Conservation (phyloP, 345 rosid species). For the Aegle marmelos region DNA sequence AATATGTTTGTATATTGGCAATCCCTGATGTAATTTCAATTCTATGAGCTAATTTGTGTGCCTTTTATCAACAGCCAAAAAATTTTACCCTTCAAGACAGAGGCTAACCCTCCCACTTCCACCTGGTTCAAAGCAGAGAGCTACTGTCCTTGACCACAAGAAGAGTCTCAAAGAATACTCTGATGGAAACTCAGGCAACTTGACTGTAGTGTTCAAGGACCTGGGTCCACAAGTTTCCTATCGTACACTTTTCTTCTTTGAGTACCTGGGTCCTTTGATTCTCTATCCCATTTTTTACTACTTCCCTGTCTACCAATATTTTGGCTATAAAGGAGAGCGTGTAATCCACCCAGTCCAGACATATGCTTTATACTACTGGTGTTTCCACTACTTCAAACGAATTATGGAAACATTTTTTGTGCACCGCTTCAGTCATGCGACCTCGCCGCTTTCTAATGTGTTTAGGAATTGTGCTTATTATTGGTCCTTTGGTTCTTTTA, state of each 20-base stretch:
- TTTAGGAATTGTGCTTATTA: constrained; percentile 94
- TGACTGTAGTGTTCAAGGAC: constrained; percentile 87
- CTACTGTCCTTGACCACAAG: constrained; percentile 60
- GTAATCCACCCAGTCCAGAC: constrained; percentile 83
- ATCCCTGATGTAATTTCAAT: constrained; percentile 7
- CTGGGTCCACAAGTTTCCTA: constrained; percentile 95
- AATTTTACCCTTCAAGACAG: constrained; percentile 93
- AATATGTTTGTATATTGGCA: background rate
- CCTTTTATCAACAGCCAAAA: constrained; percentile 58
- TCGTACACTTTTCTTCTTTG: constrained; percentile 91
- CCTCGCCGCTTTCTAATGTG: constrained; percentile 87
- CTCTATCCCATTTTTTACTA: constrained; percentile 86
- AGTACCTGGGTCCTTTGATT: constrained; percentile 86
- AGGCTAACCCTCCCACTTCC: constrained; percentile 81
- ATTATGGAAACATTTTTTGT: constrained; percentile 94
- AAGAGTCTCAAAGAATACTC: constrained; percentile 68
- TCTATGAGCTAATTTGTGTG: constrained; percentile 12
- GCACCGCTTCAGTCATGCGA: constrained; percentile 92
- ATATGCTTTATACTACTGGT: constrained; percentile 92
- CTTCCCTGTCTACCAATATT: constrained; percentile 73
- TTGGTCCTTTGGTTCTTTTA: constrained; percentile 82
- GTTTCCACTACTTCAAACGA: constrained; percentile 92
- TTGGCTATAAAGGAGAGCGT: constrained; percentile 65
- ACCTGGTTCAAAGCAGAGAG: constrained; percentile 73
- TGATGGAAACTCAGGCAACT: constrained; percentile 51